Base-by-base conservation (phyloP, 2,329 filamentous ascomycete genomes). In the Microcyclospora tardicrescens region DNA sequence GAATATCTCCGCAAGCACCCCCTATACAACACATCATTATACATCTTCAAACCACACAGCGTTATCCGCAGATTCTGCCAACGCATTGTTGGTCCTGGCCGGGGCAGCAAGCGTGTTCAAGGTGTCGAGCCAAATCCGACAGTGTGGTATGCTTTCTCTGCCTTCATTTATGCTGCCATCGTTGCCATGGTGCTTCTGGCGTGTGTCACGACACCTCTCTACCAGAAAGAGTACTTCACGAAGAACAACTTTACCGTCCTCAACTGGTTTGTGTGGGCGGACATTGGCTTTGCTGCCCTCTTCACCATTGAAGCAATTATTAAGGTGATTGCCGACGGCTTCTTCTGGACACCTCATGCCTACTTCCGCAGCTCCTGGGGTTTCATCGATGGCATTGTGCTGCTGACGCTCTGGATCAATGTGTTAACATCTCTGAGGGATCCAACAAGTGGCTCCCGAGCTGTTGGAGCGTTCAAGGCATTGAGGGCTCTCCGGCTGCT, bases 291-390 rank as follows among this genome's bases (percentile, higher is more conserved):
- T 57, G 86, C 89, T 2, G 61, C 81, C 2, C 62, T 98, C 11
- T 98, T 98, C 63, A 82, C 81, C 0, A 56, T 84, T 6, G 91
- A 98, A 61, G 85, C 87, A 1, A 54, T 78, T 5, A 87, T 98
- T 64, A 98, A 98, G 60, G 79, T 93, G 39, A 77, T 98, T 51
- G 91, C 91, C 0, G 91, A 98, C 63, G 91, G 91, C 6, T 82
- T 94, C 52, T 82, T 95, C 58, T 96, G 84, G 76, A 95, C 91
- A 0, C 91, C 91, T 0, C 95, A 98, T 61, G 93, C 93, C 2
- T 98, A 94, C 57, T 85, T 95, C 58, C 79, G 91, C 52, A 89
- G 89, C 55, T 89, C 87, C 0, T 98, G 91, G 91, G 93, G 91
- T 6, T 79, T 94, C 44, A 95, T 98, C 47, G 91, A 98, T 56